Percentiles rank a stretch among this genome's conserved stretches.
These are phyloP conservation scores for Isabelozyma rhagii DNA, from an alignment of 805 yeast genomes.

Conservation along the genomic window DNA sequence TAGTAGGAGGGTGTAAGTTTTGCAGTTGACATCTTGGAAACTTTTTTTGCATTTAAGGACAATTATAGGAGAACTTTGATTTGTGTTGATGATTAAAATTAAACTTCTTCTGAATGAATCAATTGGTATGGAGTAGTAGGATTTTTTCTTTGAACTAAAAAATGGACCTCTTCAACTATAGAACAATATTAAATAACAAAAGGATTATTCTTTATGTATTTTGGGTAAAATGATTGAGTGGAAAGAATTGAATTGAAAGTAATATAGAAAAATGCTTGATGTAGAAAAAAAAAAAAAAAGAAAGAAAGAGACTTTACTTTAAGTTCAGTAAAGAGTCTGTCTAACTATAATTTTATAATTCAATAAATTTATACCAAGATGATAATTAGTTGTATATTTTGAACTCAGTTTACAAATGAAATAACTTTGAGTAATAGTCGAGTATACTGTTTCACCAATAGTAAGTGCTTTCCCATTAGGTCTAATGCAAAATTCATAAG, in stretches of 20 bases:
- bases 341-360: too few relatives aligned
- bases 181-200: too few relatives aligned
- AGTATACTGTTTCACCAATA: background rate
- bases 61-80: too few relatives aligned
- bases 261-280: too few relatives aligned
- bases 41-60: background rate
- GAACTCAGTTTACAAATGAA: background rate
- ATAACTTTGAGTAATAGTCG: background rate
- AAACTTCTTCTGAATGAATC: too few relatives aligned
- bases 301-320: background rate
- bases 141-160: too few relatives aligned
- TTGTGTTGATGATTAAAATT: too few relatives aligned
- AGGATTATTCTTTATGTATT: too few relatives aligned
- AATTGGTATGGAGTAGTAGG: too few relatives aligned
- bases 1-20: conserved; percentile 52
- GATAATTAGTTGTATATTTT: background rate
- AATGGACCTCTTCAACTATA: too few relatives aligned
- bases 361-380: background rate
- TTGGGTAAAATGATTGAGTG: too few relatives aligned
- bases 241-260: too few relatives aligned
- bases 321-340: background rate
- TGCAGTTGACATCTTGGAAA: background rate
- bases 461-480: background rate
- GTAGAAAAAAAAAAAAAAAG: background rate
- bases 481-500: background rate